Evolutionary conservation across 371 early-diverging fungal species (phyloP).

Genomic region (Mucor sp.): DNA sequence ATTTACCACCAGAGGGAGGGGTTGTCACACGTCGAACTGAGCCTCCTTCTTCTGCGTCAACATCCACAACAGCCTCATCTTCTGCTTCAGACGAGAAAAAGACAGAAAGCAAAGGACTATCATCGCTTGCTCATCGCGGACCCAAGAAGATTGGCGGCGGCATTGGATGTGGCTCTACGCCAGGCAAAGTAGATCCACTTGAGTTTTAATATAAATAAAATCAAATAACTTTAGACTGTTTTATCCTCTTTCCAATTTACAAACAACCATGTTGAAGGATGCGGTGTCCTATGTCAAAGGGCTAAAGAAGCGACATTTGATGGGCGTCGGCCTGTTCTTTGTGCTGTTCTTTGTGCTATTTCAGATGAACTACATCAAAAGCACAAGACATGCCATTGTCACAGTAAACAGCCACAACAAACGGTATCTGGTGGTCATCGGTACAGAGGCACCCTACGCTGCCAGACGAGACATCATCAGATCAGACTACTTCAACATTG

Average conservation of each 20-base stretch:
- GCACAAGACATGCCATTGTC: neutral
- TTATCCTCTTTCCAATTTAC: neutral
- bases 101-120: constrained; percentile 5
- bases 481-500: constrained; percentile 52
- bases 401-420: neutral
- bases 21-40: constrained; percentile 70
- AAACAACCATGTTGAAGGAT: neutral
- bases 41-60: constrained; percentile 17
- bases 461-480: constrained; percentile 49
- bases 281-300: neutral
- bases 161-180: constrained; percentile 45
- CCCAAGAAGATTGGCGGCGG: constrained; percentile 34
- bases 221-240: neutral
- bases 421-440: constrained; percentile 48
- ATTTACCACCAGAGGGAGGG: constrained; percentile 91
- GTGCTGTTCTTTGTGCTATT: neutral
- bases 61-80: neutral
- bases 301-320: neutral
- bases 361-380: neutral
- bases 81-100: constrained; percentile 2
- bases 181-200: constrained; percentile 46
- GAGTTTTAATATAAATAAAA: constrained; percentile 39
- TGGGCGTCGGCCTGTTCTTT: neutral
- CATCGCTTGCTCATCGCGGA: constrained; percentile 25
- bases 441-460: constrained; percentile 41